Evolutionary conservation across 208 protist species (phyloP), one percentile per base, ranked within the genome.

Genomic region (Acanthamoeba sp.): DNA sequence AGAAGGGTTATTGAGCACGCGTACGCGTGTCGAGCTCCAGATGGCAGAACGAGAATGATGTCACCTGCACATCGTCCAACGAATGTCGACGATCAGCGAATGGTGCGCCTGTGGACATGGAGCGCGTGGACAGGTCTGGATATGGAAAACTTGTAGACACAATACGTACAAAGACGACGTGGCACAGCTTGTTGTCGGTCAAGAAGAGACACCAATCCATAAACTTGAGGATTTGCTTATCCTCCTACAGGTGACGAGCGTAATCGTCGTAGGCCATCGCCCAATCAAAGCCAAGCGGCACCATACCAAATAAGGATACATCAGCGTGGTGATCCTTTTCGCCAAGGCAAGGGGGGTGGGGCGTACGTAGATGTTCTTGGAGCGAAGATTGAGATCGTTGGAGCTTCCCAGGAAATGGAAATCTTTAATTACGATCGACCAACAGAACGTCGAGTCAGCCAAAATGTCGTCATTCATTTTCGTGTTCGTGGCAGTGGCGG

Each of bases 141-240:
- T 50, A 50, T 20, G 45, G 45, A 50, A 20, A 50, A 10, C 42
- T 48, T 48, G 42, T 48, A 20, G 55, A 22, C 2, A 20, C 16
- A 27, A 22, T 66, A 66, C 82, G 82, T 66, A 90, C 82, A 38
- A 90, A 90, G 34, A 90, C 82, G 18, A 90, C 82, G 36, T 90
- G 82, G 52, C 82, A 90, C 50, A 90, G 82, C 29, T 90, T 90
- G 52, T 90, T 90, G 32, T 90, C 82, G 9, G 82, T 90, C 14
- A 90, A 34, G 55, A 69, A 90, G 24, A 90, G 82, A 24, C 82
- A 90, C 82, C 82, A 90, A 24, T 90, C 82, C 82, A 90, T 90
- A 24, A 90, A 90, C 55, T 90, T 90, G 82, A 90, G 82, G 52
- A 90, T 69, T 14, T 90, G 52, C 36, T 90, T 90, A 50, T 90